Evolutionary conservation across 2,329 filamentous ascomycete species (phyloP).

Genomic region (Fusarium drepaniforme): DNA sequence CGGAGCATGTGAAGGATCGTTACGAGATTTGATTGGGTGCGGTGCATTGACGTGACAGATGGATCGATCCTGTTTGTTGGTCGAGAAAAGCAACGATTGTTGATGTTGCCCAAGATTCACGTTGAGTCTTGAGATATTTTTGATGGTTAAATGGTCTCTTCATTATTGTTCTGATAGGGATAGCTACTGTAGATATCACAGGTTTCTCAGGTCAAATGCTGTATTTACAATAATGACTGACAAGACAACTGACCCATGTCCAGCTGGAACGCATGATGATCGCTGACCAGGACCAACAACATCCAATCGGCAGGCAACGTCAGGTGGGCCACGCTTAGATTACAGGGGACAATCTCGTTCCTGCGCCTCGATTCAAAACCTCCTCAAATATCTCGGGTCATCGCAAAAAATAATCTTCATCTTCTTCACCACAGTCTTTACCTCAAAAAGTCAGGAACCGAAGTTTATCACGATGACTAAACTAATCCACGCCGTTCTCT

Average conservation of each 20-base stretch:
- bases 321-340: not conserved
- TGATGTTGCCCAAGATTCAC: too few relatives aligned
- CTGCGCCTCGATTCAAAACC: not conserved
- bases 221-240: not conserved
- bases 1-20: not conserved
- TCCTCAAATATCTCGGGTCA: not conserved
- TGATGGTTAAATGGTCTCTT: not conserved
- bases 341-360: not conserved
- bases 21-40: not conserved
- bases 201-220: not conserved
- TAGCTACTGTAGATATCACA: not conserved
- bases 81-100: not conserved
- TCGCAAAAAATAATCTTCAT: not conserved
- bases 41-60: not conserved
- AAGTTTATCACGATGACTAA: not conserved
- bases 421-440: not conserved
- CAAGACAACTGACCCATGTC: not conserved
- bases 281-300: not conserved
- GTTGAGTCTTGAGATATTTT: too few relatives aligned
- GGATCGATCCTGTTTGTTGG: not conserved
- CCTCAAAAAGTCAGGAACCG: not conserved
- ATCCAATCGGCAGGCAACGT: not conserved
- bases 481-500: not conserved
- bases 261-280: not conserved
- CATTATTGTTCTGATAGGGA: not conserved